These are phyloP conservation scores for Dentipellis sp. DNA, from an alignment of 768 basidiomycete species.

Conservation along the genomic window DNA sequence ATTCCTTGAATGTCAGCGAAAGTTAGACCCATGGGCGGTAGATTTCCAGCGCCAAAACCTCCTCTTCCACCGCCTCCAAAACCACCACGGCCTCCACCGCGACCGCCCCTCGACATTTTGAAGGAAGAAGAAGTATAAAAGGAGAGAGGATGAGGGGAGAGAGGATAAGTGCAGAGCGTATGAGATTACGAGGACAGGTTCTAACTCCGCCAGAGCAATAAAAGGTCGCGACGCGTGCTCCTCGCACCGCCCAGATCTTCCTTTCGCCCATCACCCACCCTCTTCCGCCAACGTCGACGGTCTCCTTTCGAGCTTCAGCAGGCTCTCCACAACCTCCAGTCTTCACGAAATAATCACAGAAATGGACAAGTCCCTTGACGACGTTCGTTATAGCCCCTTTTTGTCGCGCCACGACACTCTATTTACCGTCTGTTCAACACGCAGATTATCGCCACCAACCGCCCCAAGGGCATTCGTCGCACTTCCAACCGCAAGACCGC, in stretches of 20 bases:
- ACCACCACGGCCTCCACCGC: slow-evolving; percentile 37
- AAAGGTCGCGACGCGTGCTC: not conserved
- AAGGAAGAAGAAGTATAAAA: not conserved
- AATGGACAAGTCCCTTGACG: slow-evolving; percentile 84
- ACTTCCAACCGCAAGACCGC: slow-evolving; percentile 35
- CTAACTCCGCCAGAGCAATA: slow-evolving; percentile 13
- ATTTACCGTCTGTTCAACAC: slow-evolving; percentile 15
- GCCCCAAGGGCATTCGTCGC: slow-evolving; percentile 29
- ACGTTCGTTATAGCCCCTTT: slow-evolving; percentile 37
- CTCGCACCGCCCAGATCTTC: not conserved
- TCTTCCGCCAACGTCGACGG: not conserved
- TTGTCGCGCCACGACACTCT: slow-evolving; percentile 16
- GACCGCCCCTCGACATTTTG: slow-evolving; percentile 43
- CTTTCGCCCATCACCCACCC: not conserved
- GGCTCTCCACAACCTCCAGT: not conserved
- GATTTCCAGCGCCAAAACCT: slow-evolving; percentile 26
- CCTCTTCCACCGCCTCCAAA: slow-evolving; percentile 51
- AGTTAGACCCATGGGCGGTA: slow-evolving; percentile 72
- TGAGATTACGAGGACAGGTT: slow-evolving; percentile 4
- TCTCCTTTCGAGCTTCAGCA: not conserved
- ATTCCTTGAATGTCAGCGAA: slow-evolving; percentile 73
- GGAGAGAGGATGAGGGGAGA: not conserved
- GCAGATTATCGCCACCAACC: slow-evolving; percentile 60
- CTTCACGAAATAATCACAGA: slow-evolving; percentile 7
- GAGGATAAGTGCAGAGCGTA: not conserved